These are phyloP conservation scores for Taphrina pruni DNA, from an alignment of 1,139 yeast genomes.

Conservation along the genomic window DNA sequence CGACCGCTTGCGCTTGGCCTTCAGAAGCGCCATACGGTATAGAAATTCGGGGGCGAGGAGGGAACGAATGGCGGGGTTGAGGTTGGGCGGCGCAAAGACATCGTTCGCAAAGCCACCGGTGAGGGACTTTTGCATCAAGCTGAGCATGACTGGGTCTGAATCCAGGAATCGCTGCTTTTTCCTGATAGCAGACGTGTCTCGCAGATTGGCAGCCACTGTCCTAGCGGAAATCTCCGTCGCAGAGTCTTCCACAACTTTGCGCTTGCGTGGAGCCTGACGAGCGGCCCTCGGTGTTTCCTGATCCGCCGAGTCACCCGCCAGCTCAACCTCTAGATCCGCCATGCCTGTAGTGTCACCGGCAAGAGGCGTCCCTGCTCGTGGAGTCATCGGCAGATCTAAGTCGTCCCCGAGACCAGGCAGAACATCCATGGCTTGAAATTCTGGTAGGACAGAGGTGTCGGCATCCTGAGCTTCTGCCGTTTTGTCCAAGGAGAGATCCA, in stretches of 20 bases:
- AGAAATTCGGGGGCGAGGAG: conserved; percentile 32
- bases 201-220: conserved; percentile 24
- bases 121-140: conserved; percentile 24
- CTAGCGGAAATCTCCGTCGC: conserved; percentile 28
- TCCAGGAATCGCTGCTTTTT: conserved; percentile 31
- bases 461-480: not conserved
- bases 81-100: conserved; percentile 22
- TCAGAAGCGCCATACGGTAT: conserved; percentile 19
- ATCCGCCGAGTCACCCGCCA: conserved; percentile 36
- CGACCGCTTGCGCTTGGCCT: conserved; percentile 11
- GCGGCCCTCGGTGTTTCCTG: conserved; percentile 18
- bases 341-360: conserved; percentile 1
- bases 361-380: conserved; percentile 31
- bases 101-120: conserved; percentile 25
- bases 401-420: conserved; percentile 7
- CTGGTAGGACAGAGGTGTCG: conserved; percentile 32
- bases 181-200: conserved; percentile 28
- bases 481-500: conserved; percentile 12
- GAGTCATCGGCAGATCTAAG: conserved; percentile 55
- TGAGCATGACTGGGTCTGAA: conserved; percentile 30
- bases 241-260: conserved; percentile 34
- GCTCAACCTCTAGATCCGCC: conserved; percentile 30
- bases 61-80: conserved; percentile 27
- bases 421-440: conserved; percentile 12
- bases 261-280: conserved; percentile 25